phyloP scores from a whole-genome alignment of 805 yeast genomes.

The Cyberlindnera americana region DNA sequence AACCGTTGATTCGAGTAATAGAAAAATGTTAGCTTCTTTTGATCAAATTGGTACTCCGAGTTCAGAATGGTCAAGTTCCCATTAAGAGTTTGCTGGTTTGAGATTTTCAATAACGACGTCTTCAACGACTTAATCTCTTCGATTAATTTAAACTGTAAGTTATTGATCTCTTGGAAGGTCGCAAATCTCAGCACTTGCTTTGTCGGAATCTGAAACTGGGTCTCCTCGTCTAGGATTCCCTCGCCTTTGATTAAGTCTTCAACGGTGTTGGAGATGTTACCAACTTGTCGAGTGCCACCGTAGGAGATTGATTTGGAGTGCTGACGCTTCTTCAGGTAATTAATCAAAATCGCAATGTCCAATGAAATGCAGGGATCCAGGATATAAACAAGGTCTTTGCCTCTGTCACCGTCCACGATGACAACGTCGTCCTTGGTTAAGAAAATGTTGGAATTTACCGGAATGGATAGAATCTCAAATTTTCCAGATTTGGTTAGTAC shows the following conservation, averaged over 20 bases:
- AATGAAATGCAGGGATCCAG: conserved; percentile 61
- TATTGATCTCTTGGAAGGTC: conserved; percentile 63
- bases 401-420: conserved; percentile 80
- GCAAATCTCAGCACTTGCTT: conserved; percentile 77
- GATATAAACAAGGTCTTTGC: conserved; percentile 73
- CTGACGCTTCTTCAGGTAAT: conserved; percentile 69
- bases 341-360: conserved; percentile 65
- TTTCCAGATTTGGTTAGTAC: conserved; percentile 62
- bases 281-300: conserved; percentile 4
- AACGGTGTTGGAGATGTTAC: conserved; percentile 21
- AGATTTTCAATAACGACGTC: conserved; percentile 54
- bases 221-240: conserved; percentile 34
- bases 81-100: conserved; percentile 30
- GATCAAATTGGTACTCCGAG: conserved; percentile 80
- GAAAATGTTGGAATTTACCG: conserved; percentile 57
- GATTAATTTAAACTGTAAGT: conserved; percentile 57
- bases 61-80: conserved; percentile 43
- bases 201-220: conserved; percentile 63
- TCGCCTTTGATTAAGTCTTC: conserved; percentile 24
- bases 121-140: conserved; percentile 72
- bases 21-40: conserved; percentile 72
- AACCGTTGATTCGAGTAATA: conserved; percentile 61
- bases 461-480: conserved; percentile 65
- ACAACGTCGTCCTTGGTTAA: conserved; percentile 63
- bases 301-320: conserved; percentile 50